Base-by-base conservation (phyloP, 345 rosid genomes). In the Euphorbia pulcherrima region DNA sequence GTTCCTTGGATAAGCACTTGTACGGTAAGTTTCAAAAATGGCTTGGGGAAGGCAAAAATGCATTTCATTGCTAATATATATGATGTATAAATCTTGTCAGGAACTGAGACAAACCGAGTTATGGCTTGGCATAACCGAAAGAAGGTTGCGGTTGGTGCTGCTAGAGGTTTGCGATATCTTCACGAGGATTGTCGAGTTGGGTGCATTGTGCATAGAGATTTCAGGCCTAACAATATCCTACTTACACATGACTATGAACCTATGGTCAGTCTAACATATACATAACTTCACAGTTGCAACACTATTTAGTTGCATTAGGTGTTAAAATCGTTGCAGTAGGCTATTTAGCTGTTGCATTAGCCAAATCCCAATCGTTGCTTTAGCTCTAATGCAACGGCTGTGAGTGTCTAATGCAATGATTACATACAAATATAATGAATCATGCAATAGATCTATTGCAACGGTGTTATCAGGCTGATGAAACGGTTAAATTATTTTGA, bases 101-200 rank as follows among this genome's bases (percentile, higher is more conserved):
- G 81, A 35, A 40, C 37, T 41, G 73, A 84, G 59, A 10, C 60
- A 63, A 13, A 68, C 6, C 72, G 72, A 71, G 75, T 80, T 16
- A 65, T 88, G 88, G 78, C 57, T 37, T 73, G 87, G 89, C 33
- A 69, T 26, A 61, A 70, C 24, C 68, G 87, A 77, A 82, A 78
- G 77, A 83, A 80, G 68, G 82, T 86, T 37, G 90, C 90, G 11
- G 72, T 78, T 39, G 93, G 93, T 48, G 88, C 90, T 23, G 93
- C 90, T 14, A 62, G 88, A 75, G 93, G 93, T 39, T 78, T 88
- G 74, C 60, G 87, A 59, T 88, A 86, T 69, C 88, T 88, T 41
- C 93, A 88, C 54, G 90, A 88, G 75, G 93, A 86, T 71, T 88
- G 90, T 58, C 69, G 90, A 79, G 90, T 84, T 0, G 93, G 93